Evolutionary conservation across 495 filamentous ascomycete genomes (phyloP), one percentile per base, ranked within the genome.

Genomic region (Penicillium lagena): DNA sequence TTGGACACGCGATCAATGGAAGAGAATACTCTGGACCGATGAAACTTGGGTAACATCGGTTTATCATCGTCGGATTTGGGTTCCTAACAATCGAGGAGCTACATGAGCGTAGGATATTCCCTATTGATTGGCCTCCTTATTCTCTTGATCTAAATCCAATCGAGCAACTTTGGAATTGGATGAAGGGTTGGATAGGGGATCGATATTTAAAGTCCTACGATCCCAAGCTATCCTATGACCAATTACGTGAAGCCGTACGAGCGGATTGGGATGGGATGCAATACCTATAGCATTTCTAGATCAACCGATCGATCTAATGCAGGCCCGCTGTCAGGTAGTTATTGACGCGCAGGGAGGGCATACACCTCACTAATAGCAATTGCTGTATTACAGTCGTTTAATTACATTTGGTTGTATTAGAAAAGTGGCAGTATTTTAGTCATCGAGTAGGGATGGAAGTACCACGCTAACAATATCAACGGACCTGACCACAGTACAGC

Each of bases 81-180:
- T 17, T 17, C 17, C 17, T 17, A 17, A 17, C 17, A 17, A 17
- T 17, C 4, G 4, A 4, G 1, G 17, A 17, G 4, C 31, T 52
- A 22, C 7, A 28, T n/a, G 31, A 47, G n/a, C 28, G 17, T 39
- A 39, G 29, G 9, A 35, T 39, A 8, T 17, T 12, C 9, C 12
- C 39, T 39, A 46, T 52, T 6, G 44, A 47, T 22, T 47, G 30
- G 49, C 44, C 44, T 29, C 49, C 49, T 4, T 43, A 47, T 29
- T 52, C 49, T 10, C 49, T 43, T 34, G 49, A 52, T 52, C 22
- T 52, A 28, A 52, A 52, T 47, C 49, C 43, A 37, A 52, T 47
- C 35, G 44, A 52, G 32, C 34, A 47, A 6, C 39, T 47, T 13
- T 52, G 45, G 49, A 17, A 17, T 17, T 17, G 4, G 17, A 17